Evolutionary conservation across 371 early-diverging fungal genomes (phyloP).

Genomic region (Haplosporangium sp.): DNA sequence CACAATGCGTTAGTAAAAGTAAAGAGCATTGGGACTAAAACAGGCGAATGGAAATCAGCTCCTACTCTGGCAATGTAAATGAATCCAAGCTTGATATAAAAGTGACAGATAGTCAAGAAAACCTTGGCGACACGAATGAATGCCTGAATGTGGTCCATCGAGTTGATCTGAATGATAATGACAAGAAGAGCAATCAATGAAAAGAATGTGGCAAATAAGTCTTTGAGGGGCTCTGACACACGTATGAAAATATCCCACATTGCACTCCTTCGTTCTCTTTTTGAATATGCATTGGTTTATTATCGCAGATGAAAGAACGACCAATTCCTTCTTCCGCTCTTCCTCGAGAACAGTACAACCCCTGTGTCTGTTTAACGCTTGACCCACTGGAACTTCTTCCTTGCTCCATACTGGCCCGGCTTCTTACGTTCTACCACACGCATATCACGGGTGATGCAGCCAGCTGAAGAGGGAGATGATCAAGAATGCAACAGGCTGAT

Average conservation of each 20-base stretch:
- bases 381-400: slow-evolving; percentile 94
- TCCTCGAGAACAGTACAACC: background rate
- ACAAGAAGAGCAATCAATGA: background rate
- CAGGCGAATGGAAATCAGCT: no score
- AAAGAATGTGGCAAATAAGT: background rate
- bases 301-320: background rate
- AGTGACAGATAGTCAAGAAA: slow-evolving; percentile 31
- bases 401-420: slow-evolving; percentile 94
- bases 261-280: no score
- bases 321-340: background rate
- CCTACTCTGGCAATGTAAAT: slow-evolving; percentile 42
- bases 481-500: background rate
- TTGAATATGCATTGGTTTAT: background rate
- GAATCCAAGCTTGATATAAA: slow-evolving; percentile 47
- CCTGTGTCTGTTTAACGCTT: slow-evolving; percentile 36
- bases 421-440: slow-evolving; percentile 97
- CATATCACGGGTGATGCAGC: slow-evolving; percentile 82
- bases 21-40: background rate
- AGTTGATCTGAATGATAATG: slow-evolving; percentile 36
- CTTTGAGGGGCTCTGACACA: no score
- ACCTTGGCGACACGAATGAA: slow-evolving; percentile 22
- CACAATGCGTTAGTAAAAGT: no score
- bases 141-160: slow-evolving; percentile 53
- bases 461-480: slow-evolving; percentile 58
- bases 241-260: no score